Evolutionary conservation across 257 asterid genomes (phyloP), one percentile per base, ranked within the genome.

Genomic region (Fraxinus quadrangulata): DNA sequence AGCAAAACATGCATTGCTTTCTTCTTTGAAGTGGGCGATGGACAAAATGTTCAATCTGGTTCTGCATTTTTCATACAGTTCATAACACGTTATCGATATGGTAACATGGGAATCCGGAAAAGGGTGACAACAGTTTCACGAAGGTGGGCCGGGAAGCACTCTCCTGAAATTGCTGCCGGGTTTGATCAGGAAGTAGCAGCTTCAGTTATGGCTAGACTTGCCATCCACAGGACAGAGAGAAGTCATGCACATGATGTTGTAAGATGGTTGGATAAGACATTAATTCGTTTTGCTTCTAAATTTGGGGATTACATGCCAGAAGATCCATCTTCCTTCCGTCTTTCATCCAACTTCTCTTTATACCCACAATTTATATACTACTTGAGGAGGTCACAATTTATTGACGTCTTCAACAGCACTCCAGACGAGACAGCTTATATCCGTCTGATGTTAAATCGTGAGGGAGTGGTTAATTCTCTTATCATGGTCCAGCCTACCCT

Each of bases 141-240:
- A 81, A 93, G 99, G 81, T 95, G 99, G 99, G 97, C 87, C 9
- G 87, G 83, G 67, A 90, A 86, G 73, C 85, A 84, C 77, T 90
- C 96, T 4, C 97, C 95, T 1, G 97, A 93, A 71, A 89, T 95
- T 49, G 81, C 85, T 26, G 82, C 96, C 34, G 99, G 97, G 24
- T 95, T 95, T 75, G 99, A 95, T 78, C 99, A 95, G 78, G 99
- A 95, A 85, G 90, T 96, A 63, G 99, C 99, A 6, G 99, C 99
- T 71, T 78, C 99, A 13, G 93, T 93, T 70, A 90, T 93, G 93
- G 96, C 98, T 34, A 83, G 94, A 75, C 91, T 95, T n/a, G 91
- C 98, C 42, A 82, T 88, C 72, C 83, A 93, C 79, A 88, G 80
- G 79, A 80, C 88, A 0, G 87, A 87, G 80, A 86, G 76, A 51